Conservation (phyloP, 2,329 filamentous ascomycete genomes). For the Trichoderma brevicompactum region DNA sequence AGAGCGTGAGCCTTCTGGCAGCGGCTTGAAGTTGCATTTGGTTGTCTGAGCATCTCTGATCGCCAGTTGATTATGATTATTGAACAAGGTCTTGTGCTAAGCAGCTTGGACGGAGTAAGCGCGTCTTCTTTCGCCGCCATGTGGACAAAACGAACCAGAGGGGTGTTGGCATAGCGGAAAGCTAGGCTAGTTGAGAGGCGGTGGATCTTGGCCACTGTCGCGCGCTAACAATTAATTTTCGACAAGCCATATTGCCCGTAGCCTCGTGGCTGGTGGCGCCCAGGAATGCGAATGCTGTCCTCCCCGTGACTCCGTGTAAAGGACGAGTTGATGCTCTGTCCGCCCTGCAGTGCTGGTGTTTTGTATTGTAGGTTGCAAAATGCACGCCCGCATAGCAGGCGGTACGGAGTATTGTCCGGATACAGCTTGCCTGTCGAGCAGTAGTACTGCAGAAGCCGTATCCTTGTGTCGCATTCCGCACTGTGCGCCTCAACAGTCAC, state of each 20-base stretch:
- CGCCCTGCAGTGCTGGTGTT: too few species aligned
- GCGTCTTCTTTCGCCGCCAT: too few species aligned
- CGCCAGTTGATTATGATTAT: too few species aligned
- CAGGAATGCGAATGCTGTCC: not conserved
- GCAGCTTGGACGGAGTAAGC: too few species aligned
- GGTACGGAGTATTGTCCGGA: constrained; percentile 4
- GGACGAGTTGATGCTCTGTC: too few species aligned
- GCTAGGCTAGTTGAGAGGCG: not conserved
- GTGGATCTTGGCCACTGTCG: constrained; percentile 8
- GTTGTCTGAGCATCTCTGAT: too few species aligned
- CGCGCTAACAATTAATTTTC: constrained; percentile 32
- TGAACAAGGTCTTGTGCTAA: too few species aligned
- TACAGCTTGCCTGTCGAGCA: not conserved
- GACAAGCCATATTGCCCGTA: constrained; percentile 7
- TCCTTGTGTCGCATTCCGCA: not conserved
- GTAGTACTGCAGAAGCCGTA: too few species aligned
- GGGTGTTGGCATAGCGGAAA: constrained; percentile 19
- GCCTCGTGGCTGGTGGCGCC: constrained; percentile 10
- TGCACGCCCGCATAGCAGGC: not conserved
- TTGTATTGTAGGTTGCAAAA: too few species aligned
- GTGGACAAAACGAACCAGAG: constrained; percentile 22
- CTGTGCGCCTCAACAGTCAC: not conserved
- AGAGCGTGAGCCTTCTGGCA: too few species aligned
- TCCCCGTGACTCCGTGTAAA: too few species aligned
- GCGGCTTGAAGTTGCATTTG: too few species aligned